A percentile compares a stretch with the other conserved stretches of the same genome.
Conservation (phyloP, 306 rosid genomes). For the Amphicarpaea edgeworthii region DNA sequence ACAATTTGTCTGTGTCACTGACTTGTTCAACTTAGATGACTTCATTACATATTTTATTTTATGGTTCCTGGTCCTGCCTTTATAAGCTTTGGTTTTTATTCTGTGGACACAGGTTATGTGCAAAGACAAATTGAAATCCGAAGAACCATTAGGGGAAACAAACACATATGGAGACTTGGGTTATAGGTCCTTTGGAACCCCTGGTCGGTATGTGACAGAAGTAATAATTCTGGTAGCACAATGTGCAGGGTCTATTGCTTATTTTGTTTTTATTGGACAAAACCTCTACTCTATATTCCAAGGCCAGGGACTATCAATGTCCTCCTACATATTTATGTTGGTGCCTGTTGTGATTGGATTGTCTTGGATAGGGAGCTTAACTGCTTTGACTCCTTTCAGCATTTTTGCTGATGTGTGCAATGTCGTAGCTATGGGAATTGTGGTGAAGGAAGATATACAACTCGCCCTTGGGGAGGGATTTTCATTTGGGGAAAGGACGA, state of each 20-base stretch:
- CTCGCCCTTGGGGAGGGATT: slow-evolving; percentile 52
- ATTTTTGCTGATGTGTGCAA: slow-evolving; percentile 86
- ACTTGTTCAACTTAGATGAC: slow-evolving; percentile 9
- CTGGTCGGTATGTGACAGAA: slow-evolving; percentile 77
- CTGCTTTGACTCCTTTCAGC: slow-evolving; percentile 84
- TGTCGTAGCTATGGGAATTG: slow-evolving; percentile 78
- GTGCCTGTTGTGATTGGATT: slow-evolving; percentile 74
- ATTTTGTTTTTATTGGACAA: slow-evolving; percentile 84
- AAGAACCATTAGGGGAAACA: slow-evolving; percentile 55
- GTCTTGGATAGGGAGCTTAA: slow-evolving; percentile 78
- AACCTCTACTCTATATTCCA: slow-evolving; percentile 69
- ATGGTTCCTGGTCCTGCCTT: slow-evolving; percentile 2
- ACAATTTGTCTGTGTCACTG: neutral
- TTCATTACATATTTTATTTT: slow-evolving; percentile 4
- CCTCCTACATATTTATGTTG: slow-evolving; percentile 64
- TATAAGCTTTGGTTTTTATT: slow-evolving; percentile 28
- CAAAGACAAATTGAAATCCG: slow-evolving; percentile 67
- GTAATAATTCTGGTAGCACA: slow-evolving; percentile 67
- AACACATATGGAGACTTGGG: slow-evolving; percentile 85
- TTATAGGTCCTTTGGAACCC: slow-evolving; percentile 64
- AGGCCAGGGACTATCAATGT: slow-evolving; percentile 40
- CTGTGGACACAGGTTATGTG: slow-evolving; percentile 64
- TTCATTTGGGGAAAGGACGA: slow-evolving; percentile 68
- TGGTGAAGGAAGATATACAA: slow-evolving; percentile 76
- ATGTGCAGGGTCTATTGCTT: slow-evolving; percentile 82